Evolutionary conservation across 805 yeast genomes (phyloP), one percentile per base, ranked within the genome.

Genomic region (Saturnispora zaruensis): DNA sequence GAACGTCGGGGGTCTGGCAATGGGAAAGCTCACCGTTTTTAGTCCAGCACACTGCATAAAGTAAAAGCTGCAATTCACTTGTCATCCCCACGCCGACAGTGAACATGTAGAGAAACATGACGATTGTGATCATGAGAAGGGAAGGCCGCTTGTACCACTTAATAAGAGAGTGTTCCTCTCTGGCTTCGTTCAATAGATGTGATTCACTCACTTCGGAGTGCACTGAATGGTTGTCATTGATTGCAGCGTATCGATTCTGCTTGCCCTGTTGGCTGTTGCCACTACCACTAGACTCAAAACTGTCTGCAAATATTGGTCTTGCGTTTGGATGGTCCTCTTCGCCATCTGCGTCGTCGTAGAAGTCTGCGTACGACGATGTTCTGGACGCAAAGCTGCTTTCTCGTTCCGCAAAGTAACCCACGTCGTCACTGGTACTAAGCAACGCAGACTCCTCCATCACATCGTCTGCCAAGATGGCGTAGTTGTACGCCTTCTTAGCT

Each of bases 141-240:
- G 83, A 74, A 0, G 90, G 90, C 41, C 83, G 67, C 26, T 67
- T 68, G 48, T 74, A 64, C 84, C 87, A 82, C 18, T 70, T 69
- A 26, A 77, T 18, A 5, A 41, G 24, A 7, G 21, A 28, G 37
- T 52, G 41, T 4, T 43, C 20, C 8, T 52, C 49, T 28, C 57
- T 38, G 41, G 53, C 57, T 34, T 54, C 53, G 11, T 48, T 18
- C 23, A 54, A n/a, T 14, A 54, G 38, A 7, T 40, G 18, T 3
- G 55, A 52, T 28, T 51, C 54, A 48, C 51, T 49, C 4, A 28
- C 42, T 20, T 49, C 53, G 2, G 52, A 48, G 2, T 45, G 6
- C 1, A 24, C 45, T 7, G 53, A 50, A 14, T 18, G 18, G 30
- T 16, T 25, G 16, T 41, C 45, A 18, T 14, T 21, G n/a, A 33